Conservation (phyloP, 345 rosid genomes). For the Combretum micranthum region DNA sequence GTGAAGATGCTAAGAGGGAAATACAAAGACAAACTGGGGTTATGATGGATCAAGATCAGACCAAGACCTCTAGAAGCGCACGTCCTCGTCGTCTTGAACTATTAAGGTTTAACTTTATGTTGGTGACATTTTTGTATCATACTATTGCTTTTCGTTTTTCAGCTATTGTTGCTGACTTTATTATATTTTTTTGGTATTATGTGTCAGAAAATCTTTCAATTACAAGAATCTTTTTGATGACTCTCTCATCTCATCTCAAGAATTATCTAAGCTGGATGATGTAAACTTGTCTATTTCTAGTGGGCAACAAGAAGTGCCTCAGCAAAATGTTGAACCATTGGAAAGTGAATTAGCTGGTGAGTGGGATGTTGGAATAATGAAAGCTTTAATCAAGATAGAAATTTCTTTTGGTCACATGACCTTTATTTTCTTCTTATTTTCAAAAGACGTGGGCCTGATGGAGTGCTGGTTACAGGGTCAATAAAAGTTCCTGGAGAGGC, state of each 20-base stretch:
- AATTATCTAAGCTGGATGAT: slow-evolving; percentile 26
- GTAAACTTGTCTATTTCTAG: slow-evolving; percentile 16
- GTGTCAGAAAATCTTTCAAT: slow-evolving; percentile 33
- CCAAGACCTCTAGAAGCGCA: slow-evolving; percentile 18
- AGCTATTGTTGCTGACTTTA: neutral
- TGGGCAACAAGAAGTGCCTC: slow-evolving; percentile 23
- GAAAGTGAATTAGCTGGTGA: slow-evolving; percentile 39
- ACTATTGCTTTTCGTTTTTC: neutral
- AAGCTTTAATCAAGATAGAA: slow-evolving; percentile 3
- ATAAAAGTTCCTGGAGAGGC: slow-evolving; percentile 33
- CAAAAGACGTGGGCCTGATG: slow-evolving; percentile 12
- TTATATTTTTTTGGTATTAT: slow-evolving; percentile 16
- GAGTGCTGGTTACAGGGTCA: slow-evolving; percentile 26
- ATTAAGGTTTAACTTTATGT: slow-evolving; percentile 34
- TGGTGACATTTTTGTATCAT: neutral
- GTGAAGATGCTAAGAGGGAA: slow-evolving; percentile 59
- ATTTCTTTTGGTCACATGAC: neutral
- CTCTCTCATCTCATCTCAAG: slow-evolving; percentile 22
- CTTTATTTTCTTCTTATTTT: slow-evolving; percentile 2
- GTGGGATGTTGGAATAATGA: slow-evolving; percentile 14
- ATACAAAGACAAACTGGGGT: slow-evolving; percentile 61
- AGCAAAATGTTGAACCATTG: slow-evolving; percentile 19
- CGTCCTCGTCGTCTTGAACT: slow-evolving; percentile 65
- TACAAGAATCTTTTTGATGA: slow-evolving; percentile 31
- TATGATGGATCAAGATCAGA: slow-evolving; percentile 28